Evolutionary conservation across 2,329 filamentous ascomycete genomes (phyloP), one percentile per base, ranked within the genome.

Genomic region (Hymenoscyphus occultus): DNA sequence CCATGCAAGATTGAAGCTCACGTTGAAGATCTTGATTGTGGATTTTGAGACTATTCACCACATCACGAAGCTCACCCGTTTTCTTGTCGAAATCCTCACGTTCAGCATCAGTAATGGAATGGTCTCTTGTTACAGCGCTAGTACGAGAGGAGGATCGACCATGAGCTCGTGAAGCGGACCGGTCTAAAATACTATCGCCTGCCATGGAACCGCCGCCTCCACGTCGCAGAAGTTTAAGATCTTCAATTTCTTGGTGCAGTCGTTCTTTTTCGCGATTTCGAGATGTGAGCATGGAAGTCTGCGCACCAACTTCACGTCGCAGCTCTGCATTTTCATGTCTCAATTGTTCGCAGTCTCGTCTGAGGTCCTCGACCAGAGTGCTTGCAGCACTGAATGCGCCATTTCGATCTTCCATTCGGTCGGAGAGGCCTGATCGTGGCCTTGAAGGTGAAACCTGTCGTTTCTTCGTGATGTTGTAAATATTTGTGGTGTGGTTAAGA

Each of bases 251-350:
- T 75, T 97, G 92, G 76, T 98, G 96, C 9, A 99, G 82, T 5
- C 93, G 87, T 75, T 98, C 93, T 75, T 97, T 96, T 75, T 99
- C 95, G 32, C 93, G 90, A 74, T 97, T 97, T 31, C 95, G 86
- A 42, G 95, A 98, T 0, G 94, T 97, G 40, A 99, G 84, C 92
- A 99, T 98, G 0, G 93, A 97, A 0, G 93, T 96, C 76, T 99
- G 95, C 2, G 95, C 95, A 67, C 93, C 92, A 39, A 98, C 91
- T 77, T 98, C 93, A 62, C 93, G 90, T 62, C 94, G 87, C 39
- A 99, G 79, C 76, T 97, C 94, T 2, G 92, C 92, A 73, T 97
- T 98, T 74, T 98, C 94, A 74, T 94, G 92, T 61, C 91, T 89
- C 35, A 98, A 80, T 71, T 96, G 90, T 68, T 92, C 90, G 64